Percentiles rank a stretch among this genome's conserved stretches.
Conservation (phyloP, 2,329 filamentous ascomycete species). For the Curvularia hawaiiensis region DNA sequence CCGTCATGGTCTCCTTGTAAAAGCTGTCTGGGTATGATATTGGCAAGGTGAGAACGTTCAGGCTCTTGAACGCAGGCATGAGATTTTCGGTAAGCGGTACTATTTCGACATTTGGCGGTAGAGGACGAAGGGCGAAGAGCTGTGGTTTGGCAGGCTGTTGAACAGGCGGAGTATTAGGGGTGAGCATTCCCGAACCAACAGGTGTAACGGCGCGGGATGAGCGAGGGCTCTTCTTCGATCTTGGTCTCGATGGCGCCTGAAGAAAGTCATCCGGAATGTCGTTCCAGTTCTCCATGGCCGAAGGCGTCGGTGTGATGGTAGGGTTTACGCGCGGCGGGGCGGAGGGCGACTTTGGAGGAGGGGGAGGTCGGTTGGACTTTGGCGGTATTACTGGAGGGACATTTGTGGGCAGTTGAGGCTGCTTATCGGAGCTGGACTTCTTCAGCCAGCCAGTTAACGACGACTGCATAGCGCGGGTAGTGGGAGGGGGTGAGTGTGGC, state of each 20-base stretch:
- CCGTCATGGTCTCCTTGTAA: conserved; percentile 64
- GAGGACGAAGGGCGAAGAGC: conserved; percentile 38
- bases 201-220: conserved; percentile 28
- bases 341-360: conserved; percentile 28
- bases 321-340: conserved; percentile 24
- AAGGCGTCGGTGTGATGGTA: conserved; percentile 19
- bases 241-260: conserved; percentile 29
- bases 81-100: conserved; percentile 58
- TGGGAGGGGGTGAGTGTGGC: conserved; percentile 4
- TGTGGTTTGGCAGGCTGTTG: conserved; percentile 18
- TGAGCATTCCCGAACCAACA: conserved; percentile 22
- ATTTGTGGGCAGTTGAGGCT: conserved; percentile 22
- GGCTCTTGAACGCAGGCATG: conserved; percentile 61
- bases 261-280: conserved; percentile 37
- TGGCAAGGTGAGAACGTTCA: conserved; percentile 64
- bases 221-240: conserved; percentile 33
- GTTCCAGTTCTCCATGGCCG: conserved; percentile 35
- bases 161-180: conserved; percentile 18
- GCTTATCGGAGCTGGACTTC: conserved; percentile 47
- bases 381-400: conserved; percentile 4
- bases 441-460: conserved; percentile 55
- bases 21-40: conserved; percentile 66
- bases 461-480: conserved; percentile 45
- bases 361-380: conserved; percentile 21
- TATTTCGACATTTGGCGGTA: conserved; percentile 59